Conservation (phyloP, 2,329 filamentous ascomycete species). For the Verticillium klebahnii region DNA sequence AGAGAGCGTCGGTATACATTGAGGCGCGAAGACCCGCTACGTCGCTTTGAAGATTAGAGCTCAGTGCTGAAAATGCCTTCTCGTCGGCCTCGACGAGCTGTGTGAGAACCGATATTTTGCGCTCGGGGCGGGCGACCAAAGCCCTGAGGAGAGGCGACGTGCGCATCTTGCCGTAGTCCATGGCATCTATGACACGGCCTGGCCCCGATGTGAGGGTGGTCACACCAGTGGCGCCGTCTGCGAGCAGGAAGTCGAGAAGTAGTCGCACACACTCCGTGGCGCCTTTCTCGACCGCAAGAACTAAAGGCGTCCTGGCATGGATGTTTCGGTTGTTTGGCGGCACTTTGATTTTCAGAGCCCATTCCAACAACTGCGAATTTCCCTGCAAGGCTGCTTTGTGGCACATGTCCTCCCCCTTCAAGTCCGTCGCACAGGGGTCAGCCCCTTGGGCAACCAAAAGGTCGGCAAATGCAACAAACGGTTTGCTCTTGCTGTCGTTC, state of each 20-base stretch:
- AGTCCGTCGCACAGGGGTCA: background rate
- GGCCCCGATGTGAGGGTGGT: background rate
- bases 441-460: background rate
- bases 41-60: background rate
- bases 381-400: background rate
- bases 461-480: background rate
- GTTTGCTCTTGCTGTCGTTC: background rate
- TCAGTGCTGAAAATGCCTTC: background rate
- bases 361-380: background rate
- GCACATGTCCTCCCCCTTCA: background rate
- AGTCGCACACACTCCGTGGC: background rate
- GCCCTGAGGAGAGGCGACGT: background rate
- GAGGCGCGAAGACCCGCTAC: background rate
- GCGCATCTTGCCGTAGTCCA: background rate
- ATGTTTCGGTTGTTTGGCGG: background rate
- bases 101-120: background rate
- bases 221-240: background rate
- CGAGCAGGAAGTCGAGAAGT: background rate
- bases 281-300: background rate
- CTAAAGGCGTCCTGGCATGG: background rate
- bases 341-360: background rate
- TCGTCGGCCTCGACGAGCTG: background rate
- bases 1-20: background rate
- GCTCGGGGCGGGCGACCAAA: background rate
- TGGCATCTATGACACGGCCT: background rate